phyloP scores from a whole-genome alignment of 805 yeast genomes.

The Saccharomycopsis oosterbeekiorum region DNA sequence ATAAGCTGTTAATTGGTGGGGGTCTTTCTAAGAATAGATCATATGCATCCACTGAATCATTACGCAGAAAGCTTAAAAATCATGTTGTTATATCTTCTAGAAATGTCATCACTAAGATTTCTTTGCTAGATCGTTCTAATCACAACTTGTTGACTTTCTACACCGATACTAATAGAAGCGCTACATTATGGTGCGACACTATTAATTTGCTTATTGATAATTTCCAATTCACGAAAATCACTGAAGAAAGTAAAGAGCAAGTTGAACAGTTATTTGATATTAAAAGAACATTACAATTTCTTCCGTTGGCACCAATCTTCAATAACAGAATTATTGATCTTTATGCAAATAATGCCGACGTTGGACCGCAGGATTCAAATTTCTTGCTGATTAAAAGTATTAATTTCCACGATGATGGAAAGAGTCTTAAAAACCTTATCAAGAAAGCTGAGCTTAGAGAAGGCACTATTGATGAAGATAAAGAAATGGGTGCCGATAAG shows the following conservation, averaged over 20 bases:
- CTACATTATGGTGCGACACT: slow-evolving; percentile 14
- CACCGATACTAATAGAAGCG: slow-evolving; percentile 4
- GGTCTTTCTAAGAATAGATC: not conserved
- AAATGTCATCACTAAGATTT: slow-evolving; percentile 11
- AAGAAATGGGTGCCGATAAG: not conserved
- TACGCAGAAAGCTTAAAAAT: not conserved
- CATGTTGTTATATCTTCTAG: slow-evolving; percentile 5
- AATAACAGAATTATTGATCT: slow-evolving; percentile 5
- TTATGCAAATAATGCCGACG: slow-evolving; percentile 5
- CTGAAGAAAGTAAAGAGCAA: slow-evolving; percentile 10
- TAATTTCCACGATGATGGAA: slow-evolving; percentile 2
- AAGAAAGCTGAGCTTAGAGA: not conserved
- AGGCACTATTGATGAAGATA: not conserved
- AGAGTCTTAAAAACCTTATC: not conserved
- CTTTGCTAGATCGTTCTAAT: not conserved
- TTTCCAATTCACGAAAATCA: slow-evolving; percentile 5
- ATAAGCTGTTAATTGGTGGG: not conserved
- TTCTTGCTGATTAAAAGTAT: slow-evolving; percentile 10
- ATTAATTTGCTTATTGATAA: slow-evolving; percentile 12
- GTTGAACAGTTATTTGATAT: slow-evolving; percentile 15
- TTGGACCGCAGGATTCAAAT: slow-evolving; percentile 2
- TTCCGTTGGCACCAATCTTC: slow-evolving; percentile 9
- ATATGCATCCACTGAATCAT: not conserved
- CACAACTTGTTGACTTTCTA: slow-evolving; percentile 10
- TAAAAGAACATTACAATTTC: slow-evolving; percentile 11